Percentiles rank a stretch among this genome's conserved stretches.
Evolutionary conservation across 164 flowering plant genomes (phyloP).

Genomic region (Cinnamomum chago): DNA sequence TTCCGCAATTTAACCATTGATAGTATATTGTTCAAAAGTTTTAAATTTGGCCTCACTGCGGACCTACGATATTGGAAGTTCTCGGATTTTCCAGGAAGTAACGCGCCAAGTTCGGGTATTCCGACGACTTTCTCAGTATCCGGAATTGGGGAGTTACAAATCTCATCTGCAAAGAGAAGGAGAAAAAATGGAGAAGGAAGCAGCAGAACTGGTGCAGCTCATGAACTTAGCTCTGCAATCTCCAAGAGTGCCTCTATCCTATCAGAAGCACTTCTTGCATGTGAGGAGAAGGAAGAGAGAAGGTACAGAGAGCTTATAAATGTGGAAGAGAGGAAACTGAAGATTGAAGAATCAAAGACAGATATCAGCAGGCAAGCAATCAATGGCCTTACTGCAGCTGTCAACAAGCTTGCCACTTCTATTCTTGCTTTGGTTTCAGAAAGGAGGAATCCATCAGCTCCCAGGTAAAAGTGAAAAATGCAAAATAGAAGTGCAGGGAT

Average conservation of each 20-base stretch:
- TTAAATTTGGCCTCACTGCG: too few relatives aligned
- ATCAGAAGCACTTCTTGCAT: constrained; percentile 52
- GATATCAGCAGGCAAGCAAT: constrained; percentile 27
- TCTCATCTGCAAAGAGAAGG: constrained; percentile 64
- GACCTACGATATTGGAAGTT: too few relatives aligned
- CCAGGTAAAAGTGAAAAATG: neutral
- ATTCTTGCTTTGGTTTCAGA: neutral
- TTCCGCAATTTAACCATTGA: too few relatives aligned
- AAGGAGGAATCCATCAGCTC: neutral
- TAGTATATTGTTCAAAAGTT: too few relatives aligned
- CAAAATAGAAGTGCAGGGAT: too few relatives aligned
- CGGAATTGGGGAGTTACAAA: too few relatives aligned
- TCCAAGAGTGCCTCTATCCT: constrained; percentile 61
- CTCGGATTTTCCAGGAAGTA: too few relatives aligned
- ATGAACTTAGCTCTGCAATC: constrained; percentile 52
- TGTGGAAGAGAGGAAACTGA: constrained; percentile 56
- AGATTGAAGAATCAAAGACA: constrained; percentile 53
- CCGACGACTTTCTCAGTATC: too few relatives aligned
- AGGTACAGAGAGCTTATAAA: constrained; percentile 55
- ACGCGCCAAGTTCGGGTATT: too few relatives aligned
- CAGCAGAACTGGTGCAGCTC: constrained; percentile 11
- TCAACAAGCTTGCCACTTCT: constrained; percentile 3
- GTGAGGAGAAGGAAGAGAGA: constrained; percentile 63
- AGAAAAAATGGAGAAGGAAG: constrained; percentile 28
- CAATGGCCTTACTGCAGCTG: neutral